These are phyloP conservation scores for Thymus mandschuricus DNA, from an alignment of 257 asterid genomes.

Conservation along the genomic window DNA sequence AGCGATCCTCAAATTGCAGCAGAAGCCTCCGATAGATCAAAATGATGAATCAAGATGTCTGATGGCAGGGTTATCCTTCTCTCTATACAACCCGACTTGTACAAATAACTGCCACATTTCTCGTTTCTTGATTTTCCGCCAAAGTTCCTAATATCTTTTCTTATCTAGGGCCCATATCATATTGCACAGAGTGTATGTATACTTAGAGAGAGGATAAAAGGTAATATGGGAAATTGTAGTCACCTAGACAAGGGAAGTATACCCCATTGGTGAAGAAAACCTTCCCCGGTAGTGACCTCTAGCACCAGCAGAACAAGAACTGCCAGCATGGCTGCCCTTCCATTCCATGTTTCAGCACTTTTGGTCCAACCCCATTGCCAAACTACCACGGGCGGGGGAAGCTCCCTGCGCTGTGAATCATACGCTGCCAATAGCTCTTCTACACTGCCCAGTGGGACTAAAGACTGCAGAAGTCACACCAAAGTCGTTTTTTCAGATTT, in stretches of 20 bases:
- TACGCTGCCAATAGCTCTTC: conserved; percentile 96
- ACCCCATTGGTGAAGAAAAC: conserved; percentile 96
- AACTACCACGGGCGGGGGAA: conserved; percentile 88
- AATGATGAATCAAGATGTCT: not conserved
- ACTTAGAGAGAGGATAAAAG: conserved; percentile 10
- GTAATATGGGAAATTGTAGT: conserved; percentile 17
- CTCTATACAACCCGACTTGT: conserved; percentile 17
- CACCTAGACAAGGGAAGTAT: conserved; percentile 68
- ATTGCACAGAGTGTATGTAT: conserved; percentile 23
- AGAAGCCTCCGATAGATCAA: not conserved
- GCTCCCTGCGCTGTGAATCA: conserved; percentile 94
- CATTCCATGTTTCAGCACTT: conserved; percentile 99
- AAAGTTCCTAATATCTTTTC: conserved; percentile 19
- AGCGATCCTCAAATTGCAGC: not conserved
- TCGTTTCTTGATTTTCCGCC: conserved; percentile 30
- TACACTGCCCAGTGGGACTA: conserved; percentile 97
- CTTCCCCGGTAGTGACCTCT: conserved; percentile 95
- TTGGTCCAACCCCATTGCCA: conserved; percentile 99
- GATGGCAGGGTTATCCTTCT: not conserved
- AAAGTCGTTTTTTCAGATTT: conserved; percentile 3
- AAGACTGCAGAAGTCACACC: conserved; percentile 59
- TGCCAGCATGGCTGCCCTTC: conserved; percentile 98
- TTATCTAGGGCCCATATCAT: conserved; percentile 26
- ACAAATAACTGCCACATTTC: conserved; percentile 8
- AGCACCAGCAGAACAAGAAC: conserved; percentile 78